Evolutionary conservation across 164 flowering plant genomes (phyloP).

Genomic region (Magnolia changhungtana): DNA sequence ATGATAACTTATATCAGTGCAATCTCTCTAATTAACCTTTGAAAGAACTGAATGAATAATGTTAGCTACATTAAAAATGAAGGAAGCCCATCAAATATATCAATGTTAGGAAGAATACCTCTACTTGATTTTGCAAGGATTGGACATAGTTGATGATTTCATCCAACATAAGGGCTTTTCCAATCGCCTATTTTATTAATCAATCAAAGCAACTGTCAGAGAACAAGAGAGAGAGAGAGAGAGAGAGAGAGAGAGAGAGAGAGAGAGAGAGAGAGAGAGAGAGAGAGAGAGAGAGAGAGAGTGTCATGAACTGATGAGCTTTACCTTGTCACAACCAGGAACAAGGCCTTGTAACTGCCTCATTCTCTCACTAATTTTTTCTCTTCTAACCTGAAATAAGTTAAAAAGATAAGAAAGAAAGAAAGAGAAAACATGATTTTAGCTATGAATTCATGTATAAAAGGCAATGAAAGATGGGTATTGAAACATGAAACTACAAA

Average conservation of each 20-base stretch:
- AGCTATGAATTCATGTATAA: not conserved
- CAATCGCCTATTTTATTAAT: slow-evolving; percentile 53
- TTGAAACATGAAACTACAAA: no score
- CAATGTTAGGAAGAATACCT: slow-evolving; percentile 37
- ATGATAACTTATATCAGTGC: not conserved
- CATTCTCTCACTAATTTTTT: slow-evolving; percentile 84
- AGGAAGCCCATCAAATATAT: not conserved
- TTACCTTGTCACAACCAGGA: slow-evolving; percentile 78
- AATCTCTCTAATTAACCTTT: no score
- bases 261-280: not conserved
- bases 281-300: no score
- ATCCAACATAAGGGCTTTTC: slow-evolving; percentile 90
- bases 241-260: slow-evolving; percentile 2
- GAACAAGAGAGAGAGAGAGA: not conserved
- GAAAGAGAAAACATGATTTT: not conserved
- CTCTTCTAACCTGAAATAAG: slow-evolving; percentile 62
- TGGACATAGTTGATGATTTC: slow-evolving; percentile 87
- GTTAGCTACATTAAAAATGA: no score
- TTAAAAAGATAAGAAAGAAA: not conserved
- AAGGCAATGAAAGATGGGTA: not conserved
- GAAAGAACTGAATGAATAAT: no score
- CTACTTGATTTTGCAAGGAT: slow-evolving; percentile 85
- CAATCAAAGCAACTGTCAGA: slow-evolving; percentile 24
- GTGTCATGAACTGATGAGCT: not conserved
- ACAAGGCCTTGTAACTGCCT: slow-evolving; percentile 65